These are phyloP conservation scores for Phyllosticta capitalensis DNA, from an alignment of 2,329 filamentous ascomycete species.

Conservation along the genomic window DNA sequence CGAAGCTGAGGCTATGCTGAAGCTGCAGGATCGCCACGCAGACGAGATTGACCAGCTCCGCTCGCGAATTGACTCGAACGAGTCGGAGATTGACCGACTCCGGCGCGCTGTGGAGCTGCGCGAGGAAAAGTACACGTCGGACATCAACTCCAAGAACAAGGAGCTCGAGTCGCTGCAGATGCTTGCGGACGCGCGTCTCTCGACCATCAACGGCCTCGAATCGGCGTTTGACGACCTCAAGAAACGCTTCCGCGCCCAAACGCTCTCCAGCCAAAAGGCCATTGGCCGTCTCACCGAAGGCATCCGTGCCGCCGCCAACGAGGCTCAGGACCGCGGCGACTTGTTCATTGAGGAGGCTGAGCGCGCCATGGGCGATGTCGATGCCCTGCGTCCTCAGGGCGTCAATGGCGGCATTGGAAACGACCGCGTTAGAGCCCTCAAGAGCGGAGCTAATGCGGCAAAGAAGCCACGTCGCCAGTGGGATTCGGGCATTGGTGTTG, in stretches of 20 bases:
- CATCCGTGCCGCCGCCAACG: constrained; percentile 20
- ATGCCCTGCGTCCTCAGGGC: constrained; percentile 25
- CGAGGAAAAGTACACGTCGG: constrained; percentile 18
- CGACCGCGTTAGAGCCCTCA: constrained; percentile 23
- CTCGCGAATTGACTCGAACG: constrained; percentile 29
- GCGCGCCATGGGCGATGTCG: constrained; percentile 18
- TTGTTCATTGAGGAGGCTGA: background rate
- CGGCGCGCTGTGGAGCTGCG: constrained; percentile 18
- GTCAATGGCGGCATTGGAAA: constrained; percentile 23
- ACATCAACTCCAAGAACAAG: constrained; percentile 19
- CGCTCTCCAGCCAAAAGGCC: constrained; percentile 22
- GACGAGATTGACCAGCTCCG: constrained; percentile 30
- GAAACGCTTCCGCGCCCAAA: constrained; percentile 19
- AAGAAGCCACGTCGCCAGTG: constrained; percentile 19
- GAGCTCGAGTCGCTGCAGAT: constrained; percentile 27
- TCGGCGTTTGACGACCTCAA: constrained; percentile 25
- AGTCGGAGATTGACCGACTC: constrained; percentile 30
- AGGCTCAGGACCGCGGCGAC: constrained; percentile 17
- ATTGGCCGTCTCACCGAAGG: constrained; percentile 22
- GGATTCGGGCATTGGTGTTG: constrained; percentile 26
- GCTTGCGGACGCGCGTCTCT: constrained; percentile 24
- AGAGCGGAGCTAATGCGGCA: constrained; percentile 19
- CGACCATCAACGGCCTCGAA: constrained; percentile 23
- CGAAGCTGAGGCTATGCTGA: constrained; percentile 27
- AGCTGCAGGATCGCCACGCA: constrained; percentile 22